Percentiles rank a stretch among this genome's conserved stretches.
These are phyloP conservation scores for Gossypium schwendimanii DNA, from an alignment of 441 rosid genomes.

Conservation along the genomic window DNA sequence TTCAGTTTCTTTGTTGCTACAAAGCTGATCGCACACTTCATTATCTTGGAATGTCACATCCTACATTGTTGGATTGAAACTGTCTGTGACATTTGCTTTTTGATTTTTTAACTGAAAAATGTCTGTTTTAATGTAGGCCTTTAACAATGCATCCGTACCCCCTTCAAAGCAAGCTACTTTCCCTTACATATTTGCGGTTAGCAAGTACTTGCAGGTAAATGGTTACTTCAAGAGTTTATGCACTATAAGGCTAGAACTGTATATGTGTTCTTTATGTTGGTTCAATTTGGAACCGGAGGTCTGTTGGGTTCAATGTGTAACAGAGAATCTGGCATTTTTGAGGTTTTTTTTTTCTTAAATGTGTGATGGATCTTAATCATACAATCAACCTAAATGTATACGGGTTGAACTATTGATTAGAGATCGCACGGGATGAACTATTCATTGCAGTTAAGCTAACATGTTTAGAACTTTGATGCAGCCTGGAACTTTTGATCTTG, in stretches of 20 bases:
- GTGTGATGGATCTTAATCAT: not conserved
- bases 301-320: not conserved
- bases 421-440: not conserved
- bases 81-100: not conserved
- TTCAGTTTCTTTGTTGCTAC: not conserved
- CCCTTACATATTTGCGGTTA: conserved; percentile 77
- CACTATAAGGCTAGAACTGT: not conserved
- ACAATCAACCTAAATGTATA: not conserved
- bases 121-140: conserved; percentile 46
- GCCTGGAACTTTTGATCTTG: conserved; percentile 97
- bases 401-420: not conserved
- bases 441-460: conserved; percentile 1
- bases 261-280: not conserved
- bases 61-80: not conserved
- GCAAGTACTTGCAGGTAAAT: conserved; percentile 88
- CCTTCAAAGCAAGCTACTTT: conserved; percentile 78
- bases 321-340: not conserved
- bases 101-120: not conserved
- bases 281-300: not conserved
- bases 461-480: conserved; percentile 24
- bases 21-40: not conserved
- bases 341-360: not conserved
- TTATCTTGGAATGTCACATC: not conserved
- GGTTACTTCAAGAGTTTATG: not conserved
- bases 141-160: conserved; percentile 84